phyloP scores from a whole-genome alignment of 2,329 filamentous ascomycete genomes.

The Kalaharituber pfeilii region DNA sequence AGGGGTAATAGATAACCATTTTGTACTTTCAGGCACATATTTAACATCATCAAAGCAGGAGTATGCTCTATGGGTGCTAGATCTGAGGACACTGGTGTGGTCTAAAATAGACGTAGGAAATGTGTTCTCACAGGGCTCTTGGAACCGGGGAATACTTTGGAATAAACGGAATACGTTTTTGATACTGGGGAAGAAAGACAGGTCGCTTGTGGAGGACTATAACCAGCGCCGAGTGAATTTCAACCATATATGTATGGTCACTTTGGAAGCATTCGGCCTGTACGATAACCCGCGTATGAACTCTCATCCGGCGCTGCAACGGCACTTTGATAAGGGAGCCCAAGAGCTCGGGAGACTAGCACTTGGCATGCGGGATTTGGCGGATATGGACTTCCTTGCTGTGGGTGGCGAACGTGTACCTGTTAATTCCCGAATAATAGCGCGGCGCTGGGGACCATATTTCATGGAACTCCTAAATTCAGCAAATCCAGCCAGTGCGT shows the following conservation, averaged over 20 bases:
- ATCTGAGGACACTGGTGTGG: conserved; percentile 78
- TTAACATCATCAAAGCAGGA: conserved; percentile 96
- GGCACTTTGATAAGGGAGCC: conserved; percentile 57
- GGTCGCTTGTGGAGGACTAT: conserved; percentile 91
- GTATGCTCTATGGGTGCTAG: conserved; percentile 89
- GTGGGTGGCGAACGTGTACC: conserved; percentile 81
- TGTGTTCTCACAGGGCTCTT: conserved; percentile 91
- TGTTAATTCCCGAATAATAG: conserved; percentile 77
- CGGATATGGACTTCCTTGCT: conserved; percentile 93
- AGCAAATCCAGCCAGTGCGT: conserved; percentile 57
- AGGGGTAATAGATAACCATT: conserved; percentile 85
- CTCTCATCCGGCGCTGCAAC: conserved; percentile 23
- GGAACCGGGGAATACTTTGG: conserved; percentile 93
- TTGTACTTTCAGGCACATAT: conserved; percentile 94
- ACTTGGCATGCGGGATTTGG: conserved; percentile 61
- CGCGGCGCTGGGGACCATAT: conserved; percentile 82
- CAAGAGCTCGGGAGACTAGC: conserved; percentile 74
- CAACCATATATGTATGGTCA: conserved; percentile 88
- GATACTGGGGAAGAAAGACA: conserved; percentile 80
- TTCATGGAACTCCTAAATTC: conserved; percentile 71
- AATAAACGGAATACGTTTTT: conserved; percentile 87
- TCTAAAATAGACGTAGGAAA: conserved; percentile 86
- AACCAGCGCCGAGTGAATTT: conserved; percentile 97
- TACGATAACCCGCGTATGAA: conserved; percentile 79
- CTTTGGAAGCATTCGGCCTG: conserved; percentile 89